Evolutionary conservation across 1,284 basidiomycete genomes (phyloP).

Genomic region (Marasmius fiardii): DNA sequence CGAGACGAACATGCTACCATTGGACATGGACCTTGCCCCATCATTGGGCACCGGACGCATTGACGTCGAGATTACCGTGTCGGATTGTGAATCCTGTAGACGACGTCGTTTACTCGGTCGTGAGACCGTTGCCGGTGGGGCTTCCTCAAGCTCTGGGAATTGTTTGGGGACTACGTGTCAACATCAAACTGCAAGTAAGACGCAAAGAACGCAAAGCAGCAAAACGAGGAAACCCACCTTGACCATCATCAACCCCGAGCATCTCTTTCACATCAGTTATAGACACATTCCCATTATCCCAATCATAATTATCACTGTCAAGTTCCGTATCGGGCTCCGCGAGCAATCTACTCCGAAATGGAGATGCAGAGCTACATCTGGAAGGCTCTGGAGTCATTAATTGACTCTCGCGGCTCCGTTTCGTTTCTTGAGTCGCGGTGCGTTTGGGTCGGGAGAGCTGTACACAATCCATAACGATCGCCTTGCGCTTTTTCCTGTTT

Average conservation of each 20-base stretch:
- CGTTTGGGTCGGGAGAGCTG: neutral
- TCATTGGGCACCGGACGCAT: neutral
- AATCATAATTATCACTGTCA: neutral
- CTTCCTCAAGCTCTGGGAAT: neutral
- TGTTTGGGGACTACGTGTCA: neutral
- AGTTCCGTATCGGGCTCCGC: neutral
- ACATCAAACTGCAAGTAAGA: neutral
- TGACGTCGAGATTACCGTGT: neutral
- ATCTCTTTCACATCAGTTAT: neutral
- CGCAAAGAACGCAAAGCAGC: neutral
- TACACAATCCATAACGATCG: neutral
- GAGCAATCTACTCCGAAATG: neutral
- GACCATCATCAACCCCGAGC: neutral
- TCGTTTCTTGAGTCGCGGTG: neutral
- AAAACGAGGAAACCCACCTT: neutral
- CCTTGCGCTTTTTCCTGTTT: neutral
- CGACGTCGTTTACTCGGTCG: neutral
- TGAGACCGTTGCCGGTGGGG: neutral
- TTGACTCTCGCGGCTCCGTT: neutral
- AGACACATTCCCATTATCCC: neutral
- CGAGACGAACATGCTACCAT: neutral
- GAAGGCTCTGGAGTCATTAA: neutral
- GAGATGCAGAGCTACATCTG: neutral
- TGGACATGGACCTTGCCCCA: neutral
- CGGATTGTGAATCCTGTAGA: neutral